Evolutionary conservation across 2,329 filamentous ascomycete genomes (phyloP), one percentile per base, ranked within the genome.

Genomic region (Canariomyces notabilis): DNA sequence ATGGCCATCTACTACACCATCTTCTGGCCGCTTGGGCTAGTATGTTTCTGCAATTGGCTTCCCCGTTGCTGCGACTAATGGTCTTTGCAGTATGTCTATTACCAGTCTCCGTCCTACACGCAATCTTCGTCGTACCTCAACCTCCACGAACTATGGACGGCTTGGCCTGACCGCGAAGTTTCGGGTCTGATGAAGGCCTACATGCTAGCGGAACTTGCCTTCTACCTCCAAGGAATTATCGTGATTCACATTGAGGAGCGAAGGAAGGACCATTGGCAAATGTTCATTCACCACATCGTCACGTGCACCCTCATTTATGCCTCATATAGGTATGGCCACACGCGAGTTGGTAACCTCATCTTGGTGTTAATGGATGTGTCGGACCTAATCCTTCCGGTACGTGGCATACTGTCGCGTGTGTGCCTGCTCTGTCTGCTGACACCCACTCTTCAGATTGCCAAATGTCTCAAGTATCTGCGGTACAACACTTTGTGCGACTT

Each of bases 181-280:
- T 72, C 74, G 14, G 82, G 83, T 7, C 66, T 87, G 11, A 80
- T 87, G 69, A 97, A 97, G 71, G 82, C 79, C 66, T 98, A 98
- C 67, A 87, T 95, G 60, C 75, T 98, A 23, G 83, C 84, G 12
- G 90, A 97, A 65, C 86, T 90, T 68, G 83, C 85, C 19, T 97
- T 96, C 67, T 96, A 89, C 85, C 67, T 96, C 38, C 91, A 97
- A 69, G 90, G 95, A 69, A 86, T 97, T 54, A 73, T 96, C 23
- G 88, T 96, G 48, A 88, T 97, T 64, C 85, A 96, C 67, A 89
- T 97, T 50, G 93, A 98, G 68, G 87, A 94, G 68, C 82, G 86
- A 55, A 80, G 93, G 60, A 97, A 97, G 70, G 93, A 98, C 60
- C 85, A 96, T 67, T 86, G 82, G 72, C 91, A 97, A 67, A 97